These are phyloP conservation scores for Ascochyta koolunga DNA, from an alignment of 2,329 filamentous ascomycete species.

Conservation along the genomic window DNA sequence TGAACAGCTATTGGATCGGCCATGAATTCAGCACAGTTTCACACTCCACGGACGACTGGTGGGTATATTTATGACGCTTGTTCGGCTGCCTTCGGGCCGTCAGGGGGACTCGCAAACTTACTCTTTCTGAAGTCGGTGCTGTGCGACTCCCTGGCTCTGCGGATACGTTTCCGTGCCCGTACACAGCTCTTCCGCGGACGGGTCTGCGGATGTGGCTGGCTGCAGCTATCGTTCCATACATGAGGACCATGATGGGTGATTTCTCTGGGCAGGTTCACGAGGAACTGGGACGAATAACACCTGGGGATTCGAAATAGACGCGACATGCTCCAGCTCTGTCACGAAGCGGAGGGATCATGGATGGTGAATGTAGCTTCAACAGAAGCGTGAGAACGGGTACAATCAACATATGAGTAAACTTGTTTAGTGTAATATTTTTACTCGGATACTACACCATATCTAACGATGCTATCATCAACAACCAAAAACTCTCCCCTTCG, in stretches of 20 bases:
- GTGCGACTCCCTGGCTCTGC: background rate
- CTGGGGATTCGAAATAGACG: background rate
- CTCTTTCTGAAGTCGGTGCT: background rate
- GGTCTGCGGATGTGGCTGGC: background rate
- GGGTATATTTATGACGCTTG: background rate
- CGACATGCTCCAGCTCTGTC: background rate
- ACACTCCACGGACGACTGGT: background rate
- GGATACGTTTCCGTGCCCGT: slow-evolving; percentile 1
- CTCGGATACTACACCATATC: background rate
- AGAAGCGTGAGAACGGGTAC: background rate
- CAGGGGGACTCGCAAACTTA: background rate
- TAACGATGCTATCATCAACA: slow-evolving; percentile 5
- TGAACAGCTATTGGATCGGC: background rate
- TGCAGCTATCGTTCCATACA: background rate
- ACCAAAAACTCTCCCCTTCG: background rate
- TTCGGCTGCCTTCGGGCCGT: too few species aligned
- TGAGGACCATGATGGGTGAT: background rate
- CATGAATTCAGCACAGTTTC: background rate
- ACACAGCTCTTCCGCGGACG: too few species aligned
- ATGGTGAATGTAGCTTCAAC: background rate
- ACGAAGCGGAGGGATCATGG: too few species aligned
- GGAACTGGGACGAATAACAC: background rate
- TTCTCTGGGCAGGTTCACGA: background rate
- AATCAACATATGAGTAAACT: background rate
- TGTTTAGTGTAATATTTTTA: background rate